Conservation (phyloP, 2,329 filamentous ascomycete genomes). For the Leptographium wingfieldii region DNA sequence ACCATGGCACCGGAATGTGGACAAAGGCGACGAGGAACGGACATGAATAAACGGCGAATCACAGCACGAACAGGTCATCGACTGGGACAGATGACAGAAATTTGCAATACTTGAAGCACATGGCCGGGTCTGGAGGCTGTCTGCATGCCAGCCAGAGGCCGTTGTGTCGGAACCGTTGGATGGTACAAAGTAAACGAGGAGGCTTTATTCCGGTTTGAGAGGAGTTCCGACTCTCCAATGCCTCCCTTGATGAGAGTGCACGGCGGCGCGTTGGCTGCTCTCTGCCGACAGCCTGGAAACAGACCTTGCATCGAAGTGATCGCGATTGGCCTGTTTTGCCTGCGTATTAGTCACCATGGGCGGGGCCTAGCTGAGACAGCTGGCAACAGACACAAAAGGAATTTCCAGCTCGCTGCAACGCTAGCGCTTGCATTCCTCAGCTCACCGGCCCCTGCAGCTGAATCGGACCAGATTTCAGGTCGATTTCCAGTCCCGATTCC, state of each 20-base stretch:
- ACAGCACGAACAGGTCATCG: neutral
- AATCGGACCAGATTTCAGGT: neutral
- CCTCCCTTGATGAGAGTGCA: too few species aligned
- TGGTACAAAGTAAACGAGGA: too few species aligned
- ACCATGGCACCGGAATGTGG: neutral
- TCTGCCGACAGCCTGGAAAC: too few species aligned
- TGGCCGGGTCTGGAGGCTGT: neutral
- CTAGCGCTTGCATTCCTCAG: neutral
- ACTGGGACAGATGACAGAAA: neutral
- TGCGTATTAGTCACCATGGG: neutral
- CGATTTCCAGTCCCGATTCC: too few species aligned
- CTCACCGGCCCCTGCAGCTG: neutral
- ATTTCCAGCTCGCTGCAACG: neutral
- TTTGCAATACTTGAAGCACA: neutral
- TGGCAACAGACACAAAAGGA: neutral
- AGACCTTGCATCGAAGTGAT: neutral
- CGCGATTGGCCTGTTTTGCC: neutral
- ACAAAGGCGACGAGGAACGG: neutral
- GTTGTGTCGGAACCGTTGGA: neutral
- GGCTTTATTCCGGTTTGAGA: too few species aligned
- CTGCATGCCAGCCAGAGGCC: neutral
- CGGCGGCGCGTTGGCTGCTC: too few species aligned
- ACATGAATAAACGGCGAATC: neutral
- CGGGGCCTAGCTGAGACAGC: neutral
- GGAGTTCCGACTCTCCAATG: too few species aligned